Conservation (phyloP, 2,329 filamentous ascomycete genomes). For the Chrysosporium queenslandicum region DNA sequence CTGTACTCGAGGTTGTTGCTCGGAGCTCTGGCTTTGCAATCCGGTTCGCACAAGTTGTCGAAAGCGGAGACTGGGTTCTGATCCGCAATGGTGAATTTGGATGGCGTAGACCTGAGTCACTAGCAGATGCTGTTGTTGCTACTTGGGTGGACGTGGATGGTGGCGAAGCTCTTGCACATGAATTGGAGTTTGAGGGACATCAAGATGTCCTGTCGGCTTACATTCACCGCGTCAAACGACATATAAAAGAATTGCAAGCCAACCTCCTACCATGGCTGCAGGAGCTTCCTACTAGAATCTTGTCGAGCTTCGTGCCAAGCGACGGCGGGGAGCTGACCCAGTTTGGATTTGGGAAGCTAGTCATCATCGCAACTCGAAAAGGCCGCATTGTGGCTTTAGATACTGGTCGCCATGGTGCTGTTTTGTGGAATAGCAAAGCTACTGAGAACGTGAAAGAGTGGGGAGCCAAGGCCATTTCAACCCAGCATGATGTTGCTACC, state of each 20-base stretch:
- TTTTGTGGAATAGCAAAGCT: constrained; percentile 65
- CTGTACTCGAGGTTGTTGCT: constrained; percentile 71
- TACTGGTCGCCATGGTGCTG: constrained; percentile 59
- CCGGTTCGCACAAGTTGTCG: constrained; percentile 58
- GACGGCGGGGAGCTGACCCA: constrained; percentile 46
- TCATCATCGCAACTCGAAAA: constrained; percentile 67
- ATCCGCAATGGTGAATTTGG: constrained; percentile 69
- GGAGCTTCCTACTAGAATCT: constrained; percentile 56
- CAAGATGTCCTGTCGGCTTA: constrained; percentile 74
- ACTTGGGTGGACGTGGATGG: constrained; percentile 69
- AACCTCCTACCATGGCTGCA: constrained; percentile 61
- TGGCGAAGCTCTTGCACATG: constrained; percentile 63
- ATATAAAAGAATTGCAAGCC: constrained; percentile 64
- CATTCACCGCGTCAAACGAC: constrained; percentile 72
- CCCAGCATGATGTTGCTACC: constrained; percentile 50
- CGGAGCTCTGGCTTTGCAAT: constrained; percentile 65
- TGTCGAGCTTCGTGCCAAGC: constrained; percentile 50
- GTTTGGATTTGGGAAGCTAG: constrained; percentile 82
- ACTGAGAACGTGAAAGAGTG: constrained; percentile 51
- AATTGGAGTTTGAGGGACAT: constrained; percentile 76
- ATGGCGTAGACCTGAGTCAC: constrained; percentile 73
- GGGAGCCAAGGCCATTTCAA: constrained; percentile 57
- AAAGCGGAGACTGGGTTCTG: constrained; percentile 66
- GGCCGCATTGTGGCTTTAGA: constrained; percentile 75
- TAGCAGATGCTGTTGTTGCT: constrained; percentile 70